phyloP scores from a whole-genome alignment of 2,329 filamentous ascomycete species.

The Tricladium varicosporioides region DNA sequence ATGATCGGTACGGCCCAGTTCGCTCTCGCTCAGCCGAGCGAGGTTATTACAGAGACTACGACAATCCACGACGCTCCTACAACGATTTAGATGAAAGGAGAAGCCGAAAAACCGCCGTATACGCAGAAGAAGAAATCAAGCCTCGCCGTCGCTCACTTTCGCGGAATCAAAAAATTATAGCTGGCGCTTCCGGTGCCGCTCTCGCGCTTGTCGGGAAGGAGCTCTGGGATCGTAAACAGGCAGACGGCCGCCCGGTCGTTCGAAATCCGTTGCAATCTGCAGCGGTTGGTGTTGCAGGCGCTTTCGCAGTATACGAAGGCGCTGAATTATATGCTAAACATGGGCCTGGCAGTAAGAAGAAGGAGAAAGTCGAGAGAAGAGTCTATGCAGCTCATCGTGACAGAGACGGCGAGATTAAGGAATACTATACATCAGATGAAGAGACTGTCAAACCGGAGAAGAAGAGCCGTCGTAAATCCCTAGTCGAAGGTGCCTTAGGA shows the following conservation, averaged over 20 bases:
- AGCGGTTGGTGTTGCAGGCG: slow-evolving; percentile 62
- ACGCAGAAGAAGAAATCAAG: slow-evolving; percentile 58
- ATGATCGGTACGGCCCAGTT: slow-evolving; percentile 38
- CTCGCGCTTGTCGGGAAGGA: slow-evolving; percentile 66
- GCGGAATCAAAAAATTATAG: slow-evolving; percentile 65
- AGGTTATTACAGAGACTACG: slow-evolving; percentile 57
- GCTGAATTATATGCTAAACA: slow-evolving; percentile 63
- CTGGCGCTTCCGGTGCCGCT: slow-evolving; percentile 63
- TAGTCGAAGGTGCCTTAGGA: slow-evolving; percentile 60
- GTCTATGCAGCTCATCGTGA: slow-evolving; percentile 50
- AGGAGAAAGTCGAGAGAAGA: slow-evolving; percentile 46
- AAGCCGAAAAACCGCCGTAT: slow-evolving; percentile 45
- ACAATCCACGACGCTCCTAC: slow-evolving; percentile 45
- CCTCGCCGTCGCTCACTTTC: slow-evolving; percentile 50
- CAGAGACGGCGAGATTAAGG: slow-evolving; percentile 49
- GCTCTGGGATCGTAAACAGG: slow-evolving; percentile 61
- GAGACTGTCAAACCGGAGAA: slow-evolving; percentile 45
- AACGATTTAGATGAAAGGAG: slow-evolving; percentile 45
- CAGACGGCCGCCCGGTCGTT: slow-evolving; percentile 44
- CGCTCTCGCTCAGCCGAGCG: slow-evolving; percentile 65
- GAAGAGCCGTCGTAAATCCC: slow-evolving; percentile 61
- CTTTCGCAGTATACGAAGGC: slow-evolving; percentile 62
- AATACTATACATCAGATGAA: slow-evolving; percentile 57
- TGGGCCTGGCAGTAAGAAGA: slow-evolving; percentile 16
- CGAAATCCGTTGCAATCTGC: slow-evolving; percentile 59